Conservation (phyloP, 2,329 filamentous ascomycete species). For the Uncinocarpus reesii region DNA sequence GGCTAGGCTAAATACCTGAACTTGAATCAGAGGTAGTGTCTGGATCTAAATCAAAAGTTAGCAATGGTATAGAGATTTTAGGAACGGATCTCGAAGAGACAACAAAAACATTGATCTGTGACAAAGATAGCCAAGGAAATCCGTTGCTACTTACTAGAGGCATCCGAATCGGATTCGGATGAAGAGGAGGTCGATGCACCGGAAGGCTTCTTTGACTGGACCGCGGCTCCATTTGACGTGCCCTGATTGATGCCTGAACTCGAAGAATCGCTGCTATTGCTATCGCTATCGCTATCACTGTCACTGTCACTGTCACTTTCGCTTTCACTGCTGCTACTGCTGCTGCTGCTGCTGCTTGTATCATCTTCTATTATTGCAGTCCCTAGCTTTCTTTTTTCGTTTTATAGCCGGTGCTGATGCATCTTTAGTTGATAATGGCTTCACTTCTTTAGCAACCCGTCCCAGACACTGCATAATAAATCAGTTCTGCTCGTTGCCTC, state of each 20-base stretch:
- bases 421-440: slow-evolving; percentile 6
- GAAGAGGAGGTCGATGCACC: slow-evolving; percentile 2
- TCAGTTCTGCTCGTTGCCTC: slow-evolving; percentile 32
- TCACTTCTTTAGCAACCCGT: slow-evolving; percentile 13
- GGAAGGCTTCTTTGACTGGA: neutral
- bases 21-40: neutral
- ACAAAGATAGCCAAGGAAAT: neutral
- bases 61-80: neutral
- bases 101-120: no score
- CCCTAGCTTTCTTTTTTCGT: slow-evolving; percentile 21
- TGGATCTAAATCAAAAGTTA: neutral
- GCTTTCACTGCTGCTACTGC: slow-evolving; percentile 22
- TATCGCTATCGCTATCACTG: slow-evolving; percentile 18
- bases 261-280: slow-evolving; percentile 13
- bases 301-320: slow-evolving; percentile 17
- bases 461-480: slow-evolving; percentile 28
- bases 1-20: neutral
- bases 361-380: slow-evolving; percentile 35
- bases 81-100: neutral
- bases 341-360: slow-evolving; percentile 29
- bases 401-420: slow-evolving; percentile 1
- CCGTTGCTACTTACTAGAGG: neutral
- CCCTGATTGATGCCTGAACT: neutral
- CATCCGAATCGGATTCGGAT: slow-evolving; percentile 13
- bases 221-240: neutral